phyloP scores from a whole-genome alignment of 768 basidiomycete genomes.

The Calocybe gangraenosa region DNA sequence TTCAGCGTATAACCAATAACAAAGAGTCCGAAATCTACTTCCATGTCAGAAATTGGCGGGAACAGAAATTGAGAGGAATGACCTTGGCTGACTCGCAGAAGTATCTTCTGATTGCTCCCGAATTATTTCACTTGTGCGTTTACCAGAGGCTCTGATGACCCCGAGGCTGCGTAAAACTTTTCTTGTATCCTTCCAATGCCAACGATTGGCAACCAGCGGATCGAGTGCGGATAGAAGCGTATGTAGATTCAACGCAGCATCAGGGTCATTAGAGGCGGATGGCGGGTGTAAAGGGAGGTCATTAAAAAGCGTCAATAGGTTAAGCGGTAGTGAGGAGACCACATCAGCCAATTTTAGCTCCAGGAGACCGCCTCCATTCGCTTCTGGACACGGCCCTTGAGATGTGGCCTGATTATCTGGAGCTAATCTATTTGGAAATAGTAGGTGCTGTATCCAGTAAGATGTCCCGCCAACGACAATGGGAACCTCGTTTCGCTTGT shows the following conservation, averaged over 20 bases:
- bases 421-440: constrained; percentile 78
- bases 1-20: constrained; percentile 89
- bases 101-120: constrained; percentile 49
- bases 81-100: constrained; percentile 48
- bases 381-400: constrained; percentile 11
- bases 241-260: constrained; percentile 61
- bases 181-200: constrained; percentile 96
- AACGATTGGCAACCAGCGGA: constrained; percentile 66
- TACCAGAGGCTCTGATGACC: constrained; percentile 70
- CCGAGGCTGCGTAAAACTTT: constrained; percentile 81
- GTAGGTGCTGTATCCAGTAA: constrained; percentile 95
- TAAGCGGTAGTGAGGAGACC: constrained; percentile 40
- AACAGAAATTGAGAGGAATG: constrained; percentile 6
- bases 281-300: constrained; percentile 58
- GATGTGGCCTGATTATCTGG: constrained; percentile 18
- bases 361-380: constrained; percentile 9
- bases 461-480: constrained; percentile 94
- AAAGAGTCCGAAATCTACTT: constrained; percentile 75
- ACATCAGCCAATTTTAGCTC: constrained; percentile 31
- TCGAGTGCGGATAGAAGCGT: constrained; percentile 67
- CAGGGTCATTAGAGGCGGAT: constrained; percentile 49
- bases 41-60: constrained; percentile 3
- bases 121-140: constrained; percentile 64
- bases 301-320: constrained; percentile 47
- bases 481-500: constrained; percentile 60